A percentile compares a stretch with the other conserved stretches of the same genome.
These are phyloP conservation scores for Rhizophagus prolifer DNA, from an alignment of 192 early-diverging fungal genomes.

Conservation along the genomic window DNA sequence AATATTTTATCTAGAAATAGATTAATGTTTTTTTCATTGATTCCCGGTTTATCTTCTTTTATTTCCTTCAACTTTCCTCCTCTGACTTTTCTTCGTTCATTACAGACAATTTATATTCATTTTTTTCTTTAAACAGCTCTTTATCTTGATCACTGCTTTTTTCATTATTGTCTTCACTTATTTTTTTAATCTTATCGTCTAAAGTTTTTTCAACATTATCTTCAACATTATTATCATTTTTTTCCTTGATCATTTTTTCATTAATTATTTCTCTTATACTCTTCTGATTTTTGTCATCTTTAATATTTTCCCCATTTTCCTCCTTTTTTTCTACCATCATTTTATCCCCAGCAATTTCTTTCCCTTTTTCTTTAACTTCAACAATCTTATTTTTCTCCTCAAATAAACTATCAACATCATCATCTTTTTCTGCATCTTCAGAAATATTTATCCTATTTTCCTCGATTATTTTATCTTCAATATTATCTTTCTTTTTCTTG, in stretches of 20 bases:
- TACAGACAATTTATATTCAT: too few relatives aligned
- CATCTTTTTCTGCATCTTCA: background rate
- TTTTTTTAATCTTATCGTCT: background rate
- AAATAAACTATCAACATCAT: background rate
- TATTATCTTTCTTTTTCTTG: background rate
- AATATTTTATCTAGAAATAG: too few relatives aligned
- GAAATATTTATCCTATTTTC: background rate
- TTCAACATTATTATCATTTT: background rate
- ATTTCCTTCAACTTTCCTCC: background rate
- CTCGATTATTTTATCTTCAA: background rate
- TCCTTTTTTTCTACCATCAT: background rate
- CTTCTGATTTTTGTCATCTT: background rate
- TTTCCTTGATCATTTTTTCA: background rate
- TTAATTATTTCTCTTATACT: background rate
- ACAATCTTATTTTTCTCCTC: background rate
- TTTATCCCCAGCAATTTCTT: background rate
- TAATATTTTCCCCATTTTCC: background rate
- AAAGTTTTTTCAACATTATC: too few relatives aligned
- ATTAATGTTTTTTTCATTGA: too few relatives aligned
- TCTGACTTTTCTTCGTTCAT: background rate
- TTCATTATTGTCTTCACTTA: background rate
- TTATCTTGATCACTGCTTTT: background rate
- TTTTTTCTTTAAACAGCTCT: background rate
- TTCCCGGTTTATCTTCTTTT: background rate
- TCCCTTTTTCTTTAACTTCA: background rate